Percentiles rank a stretch among this genome's conserved stretches.
Conservation (phyloP, 2,329 filamentous ascomycete genomes). For the Aspergillus quadricinctus region DNA sequence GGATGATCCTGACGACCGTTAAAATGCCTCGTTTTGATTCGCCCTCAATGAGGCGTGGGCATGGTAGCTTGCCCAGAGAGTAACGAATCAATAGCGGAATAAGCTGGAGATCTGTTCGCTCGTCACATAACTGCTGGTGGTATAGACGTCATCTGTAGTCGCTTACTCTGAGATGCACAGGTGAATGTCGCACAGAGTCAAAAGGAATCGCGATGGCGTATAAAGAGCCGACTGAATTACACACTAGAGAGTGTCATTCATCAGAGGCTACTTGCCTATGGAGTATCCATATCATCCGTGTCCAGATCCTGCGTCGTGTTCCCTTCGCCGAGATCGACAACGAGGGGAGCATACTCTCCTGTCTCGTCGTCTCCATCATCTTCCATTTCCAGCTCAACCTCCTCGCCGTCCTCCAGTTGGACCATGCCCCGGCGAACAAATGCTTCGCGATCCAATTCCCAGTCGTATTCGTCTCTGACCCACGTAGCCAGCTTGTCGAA, state of each 20-base stretch:
- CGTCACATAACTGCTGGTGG: not conserved
- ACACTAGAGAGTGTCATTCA: not conserved
- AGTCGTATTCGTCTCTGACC: constrained; percentile 52
- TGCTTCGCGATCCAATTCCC: constrained; percentile 51
- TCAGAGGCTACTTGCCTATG: not conserved
- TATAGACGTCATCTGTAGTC: not conserved
- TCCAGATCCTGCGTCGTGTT: not conserved
- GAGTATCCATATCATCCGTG: not conserved
- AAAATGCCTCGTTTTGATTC: not conserved
- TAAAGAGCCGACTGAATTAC: not conserved
- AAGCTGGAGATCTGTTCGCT: not conserved
- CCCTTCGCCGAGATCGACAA: constrained; percentile 49
- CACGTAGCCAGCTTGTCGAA: constrained; percentile 53
- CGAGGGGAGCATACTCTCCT: constrained; percentile 60
- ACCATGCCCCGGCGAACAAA: constrained; percentile 56
- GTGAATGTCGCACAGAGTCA: not conserved
- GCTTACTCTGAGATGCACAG: not conserved
- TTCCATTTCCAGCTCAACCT: constrained; percentile 55
- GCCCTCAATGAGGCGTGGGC: not conserved
- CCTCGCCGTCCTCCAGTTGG: constrained; percentile 60
- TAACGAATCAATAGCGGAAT: not conserved
- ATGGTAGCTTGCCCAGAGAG: not conserved
- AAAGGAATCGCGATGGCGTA: not conserved
- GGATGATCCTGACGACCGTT: not conserved
- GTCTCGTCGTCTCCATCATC: constrained; percentile 61